These are phyloP conservation scores for Populus hybrid DNA, from an alignment of 441 rosid genomes.

Conservation along the genomic window DNA sequence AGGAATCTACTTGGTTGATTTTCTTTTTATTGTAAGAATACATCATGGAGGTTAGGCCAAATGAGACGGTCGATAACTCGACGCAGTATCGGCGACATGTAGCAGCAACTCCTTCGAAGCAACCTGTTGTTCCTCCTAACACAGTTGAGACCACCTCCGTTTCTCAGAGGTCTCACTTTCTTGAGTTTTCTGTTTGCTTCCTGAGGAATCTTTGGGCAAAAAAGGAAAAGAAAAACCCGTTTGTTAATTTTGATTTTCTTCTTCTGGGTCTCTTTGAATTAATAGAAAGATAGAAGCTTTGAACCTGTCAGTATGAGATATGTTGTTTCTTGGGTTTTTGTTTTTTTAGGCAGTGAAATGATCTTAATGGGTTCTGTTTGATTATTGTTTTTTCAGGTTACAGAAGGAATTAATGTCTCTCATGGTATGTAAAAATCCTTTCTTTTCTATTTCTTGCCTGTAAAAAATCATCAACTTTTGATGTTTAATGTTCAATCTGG, in stretches of 20 bases:
- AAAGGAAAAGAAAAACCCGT: background rate
- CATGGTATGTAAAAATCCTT: conserved; percentile 41
- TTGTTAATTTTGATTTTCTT: background rate
- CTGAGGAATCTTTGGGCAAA: background rate
- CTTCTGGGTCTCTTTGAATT: background rate
- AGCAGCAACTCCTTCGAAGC: conserved; percentile 39
- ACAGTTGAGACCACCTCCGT: conserved; percentile 49
- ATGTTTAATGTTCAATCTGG: background rate
- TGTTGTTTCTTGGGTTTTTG: background rate
- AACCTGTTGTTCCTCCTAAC: conserved; percentile 32
- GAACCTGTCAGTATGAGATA: background rate
- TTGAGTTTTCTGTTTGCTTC: conserved; percentile 9
- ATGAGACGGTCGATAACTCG: conserved; percentile 40
- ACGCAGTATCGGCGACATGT: conserved; percentile 31
- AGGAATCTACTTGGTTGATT: background rate
- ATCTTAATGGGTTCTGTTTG: background rate
- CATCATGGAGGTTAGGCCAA: conserved; percentile 49
- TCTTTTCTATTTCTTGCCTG: background rate
- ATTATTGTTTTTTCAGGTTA: conserved; percentile 36
- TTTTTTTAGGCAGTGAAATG: background rate
- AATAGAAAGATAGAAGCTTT: background rate
- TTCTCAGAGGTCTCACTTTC: conserved; percentile 40
- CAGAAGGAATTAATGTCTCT: conserved; percentile 66
- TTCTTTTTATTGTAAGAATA: background rate
- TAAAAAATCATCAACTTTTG: background rate